Base-by-base conservation (phyloP, 1,139 yeast genomes). In the Taphrina wiesneri region DNA sequence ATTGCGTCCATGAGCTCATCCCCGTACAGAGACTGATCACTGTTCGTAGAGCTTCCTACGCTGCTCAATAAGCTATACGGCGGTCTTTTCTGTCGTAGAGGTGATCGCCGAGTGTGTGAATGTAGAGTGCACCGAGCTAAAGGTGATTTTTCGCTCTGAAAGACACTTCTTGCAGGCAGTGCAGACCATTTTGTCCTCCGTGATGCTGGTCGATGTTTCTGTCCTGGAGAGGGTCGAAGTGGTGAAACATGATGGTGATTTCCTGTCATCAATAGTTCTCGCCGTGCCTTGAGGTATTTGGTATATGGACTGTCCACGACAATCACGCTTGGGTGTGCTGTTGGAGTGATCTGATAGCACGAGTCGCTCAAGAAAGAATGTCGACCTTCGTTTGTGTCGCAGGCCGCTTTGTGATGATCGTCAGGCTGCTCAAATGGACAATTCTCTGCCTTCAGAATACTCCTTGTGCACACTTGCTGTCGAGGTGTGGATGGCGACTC, bases 221-320 rank as follows among this genome's bases (percentile, higher is more conserved):
- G 45, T 15, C 13, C n/a, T 21, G 49, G 54, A 9, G 54, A 49
- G n/a, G 34, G 21, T 25, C 36, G 54, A n/a, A 49, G 36, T 28
- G 54, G 54, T 1, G 54, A 49, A 15, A 49, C 9, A 9, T 25
- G 34, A 11, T n/a, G 54, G 19, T 28, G 9, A 5, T 7, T 13
- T 21, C 54, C 54, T 6, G 36, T 15, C 19, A 49, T 25, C 56
- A 52, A 3, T 6, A 52, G 45, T 9, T 30, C 45, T 11, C 56
- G 43, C 13, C 45, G 23, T 19, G 56, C 56, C 21, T 52, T 52
- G 28, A 52, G 56, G 45, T 52, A 52, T 17, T 52, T 52, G 11
- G 56, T 52, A 28, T 52, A 52, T 17, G 56, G 56, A 19, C 56
- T 52, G 15, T 52, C 56, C 28, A 52, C n/a, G 19, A 32, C 19